Percentiles rank a stretch among this genome's conserved stretches.
Conservation (phyloP, 208 protist species). For the Strigomonas culicis region DNA sequence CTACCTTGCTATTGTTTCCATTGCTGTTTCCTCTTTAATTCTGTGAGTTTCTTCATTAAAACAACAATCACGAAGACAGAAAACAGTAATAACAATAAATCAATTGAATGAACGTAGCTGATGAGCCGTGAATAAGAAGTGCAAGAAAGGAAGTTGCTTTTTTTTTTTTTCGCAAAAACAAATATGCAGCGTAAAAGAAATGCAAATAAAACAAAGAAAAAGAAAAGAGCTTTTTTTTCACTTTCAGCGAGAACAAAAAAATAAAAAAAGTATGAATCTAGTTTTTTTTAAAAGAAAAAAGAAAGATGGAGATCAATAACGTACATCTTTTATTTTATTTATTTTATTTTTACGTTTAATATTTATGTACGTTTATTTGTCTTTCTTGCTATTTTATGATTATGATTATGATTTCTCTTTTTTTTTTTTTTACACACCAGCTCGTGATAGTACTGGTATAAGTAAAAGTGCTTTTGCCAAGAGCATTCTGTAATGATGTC, state of each 20-base stretch:
- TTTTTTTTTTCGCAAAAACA: too few species aligned
- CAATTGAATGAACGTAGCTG: too few species aligned
- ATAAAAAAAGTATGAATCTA: too few species aligned
- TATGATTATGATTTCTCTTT: neutral
- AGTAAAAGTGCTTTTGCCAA: neutral
- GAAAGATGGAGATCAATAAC: too few species aligned
- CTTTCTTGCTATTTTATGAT: neutral
- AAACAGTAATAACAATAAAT: too few species aligned
- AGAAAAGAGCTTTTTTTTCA: too few species aligned
- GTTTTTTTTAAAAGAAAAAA: too few species aligned
- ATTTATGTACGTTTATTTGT: neutral
- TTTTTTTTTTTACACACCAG: conserved; percentile 12
- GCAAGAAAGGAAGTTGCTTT: too few species aligned
- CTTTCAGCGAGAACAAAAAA: too few species aligned
- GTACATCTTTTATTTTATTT: conserved; percentile 2
- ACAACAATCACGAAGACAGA: neutral
- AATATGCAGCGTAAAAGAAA: neutral
- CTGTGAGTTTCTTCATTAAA: neutral
- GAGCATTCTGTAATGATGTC: neutral
- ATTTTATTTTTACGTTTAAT: conserved; percentile 11
- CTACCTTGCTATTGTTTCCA: neutral
- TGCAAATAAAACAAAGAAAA: neutral
- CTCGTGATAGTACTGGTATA: too few species aligned
- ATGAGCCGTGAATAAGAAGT: too few species aligned
- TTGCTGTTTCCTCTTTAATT: neutral